Base-by-base conservation (phyloP, 768 basidiomycete genomes). In the Tulasnella sp. region DNA sequence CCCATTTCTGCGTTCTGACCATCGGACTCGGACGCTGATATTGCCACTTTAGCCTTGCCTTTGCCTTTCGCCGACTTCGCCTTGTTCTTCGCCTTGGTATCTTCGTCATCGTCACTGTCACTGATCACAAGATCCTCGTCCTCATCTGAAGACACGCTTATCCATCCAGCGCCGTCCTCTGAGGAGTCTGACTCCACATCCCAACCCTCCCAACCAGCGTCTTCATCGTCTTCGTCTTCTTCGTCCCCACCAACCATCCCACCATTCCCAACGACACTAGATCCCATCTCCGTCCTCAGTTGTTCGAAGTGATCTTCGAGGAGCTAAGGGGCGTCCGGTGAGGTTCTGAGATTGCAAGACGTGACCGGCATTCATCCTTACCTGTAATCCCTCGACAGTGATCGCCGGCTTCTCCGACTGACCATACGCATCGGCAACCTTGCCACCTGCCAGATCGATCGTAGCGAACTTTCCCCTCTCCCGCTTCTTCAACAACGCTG, bases 381-480 rank as follows among this genome's bases (percentile, higher is more conserved):
- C 88, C 63, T 82, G 77, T 63, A 99, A 77, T 47, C 93, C 96
- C 55, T 94, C 92, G 63, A 99, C 95, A 64, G 90, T 86, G 47
- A 84, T 80, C 1, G 86, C 84, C 4, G 83, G 83, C 51, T 83
- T 78, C 1, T 80, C 76, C 60, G 77, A 77, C 66, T 95, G 86
- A 19, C 96, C 95, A 68, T 85, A 99, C 1, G 85, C 47, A 88
- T 73, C 17, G 85, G 84, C 66, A 29, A 29, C 27, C 68, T 73
- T 56, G 29, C 83, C 87, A 23, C 64, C 62, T 43, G 70, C 72
- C 43, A 86, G 70, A 24, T 83, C 83, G 77, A 95, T 90, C 47
- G 78, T 83, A 10, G 90, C 94, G 29, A 86, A 85, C 77, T 98
- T 98, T 48, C 96, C 95, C 86, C 93, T 74, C 68, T 98, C 95